Evolutionary conservation across 345 rosid species (phyloP).

Genomic region (Cardamine resedifolia): DNA sequence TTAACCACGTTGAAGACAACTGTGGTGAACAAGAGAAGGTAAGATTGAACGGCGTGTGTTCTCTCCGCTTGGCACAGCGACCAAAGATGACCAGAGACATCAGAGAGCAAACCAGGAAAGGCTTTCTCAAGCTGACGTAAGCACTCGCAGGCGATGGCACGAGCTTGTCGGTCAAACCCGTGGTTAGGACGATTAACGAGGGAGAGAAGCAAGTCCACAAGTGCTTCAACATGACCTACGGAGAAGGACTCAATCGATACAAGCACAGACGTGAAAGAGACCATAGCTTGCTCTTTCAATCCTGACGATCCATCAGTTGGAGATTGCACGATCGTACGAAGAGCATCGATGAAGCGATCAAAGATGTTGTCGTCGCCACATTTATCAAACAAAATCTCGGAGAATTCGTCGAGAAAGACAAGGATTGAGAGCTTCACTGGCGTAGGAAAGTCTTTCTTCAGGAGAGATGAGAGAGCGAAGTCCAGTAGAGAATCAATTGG

Average conservation of each 20-base stretch:
- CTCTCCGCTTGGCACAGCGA: constrained; percentile 85
- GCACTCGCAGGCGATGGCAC: constrained; percentile 86
- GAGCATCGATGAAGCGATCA: constrained; percentile 65
- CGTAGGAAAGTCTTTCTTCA: constrained; percentile 63
- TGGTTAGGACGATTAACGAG: constrained; percentile 89
- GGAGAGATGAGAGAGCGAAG: constrained; percentile 60
- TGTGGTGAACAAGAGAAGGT: constrained; percentile 66
- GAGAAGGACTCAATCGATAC: constrained; percentile 57
- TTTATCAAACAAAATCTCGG: constrained; percentile 36
- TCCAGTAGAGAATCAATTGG: constrained; percentile 48
- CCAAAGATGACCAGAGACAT: constrained; percentile 81
- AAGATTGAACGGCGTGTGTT: constrained; percentile 83
- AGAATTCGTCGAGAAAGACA: constrained; percentile 76
- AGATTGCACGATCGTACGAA: constrained; percentile 64
- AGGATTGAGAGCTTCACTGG: constrained; percentile 66
- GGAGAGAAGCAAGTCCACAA: constrained; percentile 68
- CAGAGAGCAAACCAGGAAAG: constrained; percentile 77
- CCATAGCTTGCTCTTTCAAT: constrained; percentile 81
- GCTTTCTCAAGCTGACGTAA: constrained; percentile 76
- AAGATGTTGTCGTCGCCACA: constrained; percentile 31
- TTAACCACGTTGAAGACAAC: constrained; percentile 59
- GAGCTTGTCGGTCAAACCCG: constrained; percentile 75
- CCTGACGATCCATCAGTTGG: constrained; percentile 62
- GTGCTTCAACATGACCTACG: constrained; percentile 43
- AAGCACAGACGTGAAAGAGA: constrained; percentile 72